These are phyloP conservation scores for Apiospora sp. DNA, from an alignment of 2,329 filamentous ascomycete genomes.

Conservation along the genomic window DNA sequence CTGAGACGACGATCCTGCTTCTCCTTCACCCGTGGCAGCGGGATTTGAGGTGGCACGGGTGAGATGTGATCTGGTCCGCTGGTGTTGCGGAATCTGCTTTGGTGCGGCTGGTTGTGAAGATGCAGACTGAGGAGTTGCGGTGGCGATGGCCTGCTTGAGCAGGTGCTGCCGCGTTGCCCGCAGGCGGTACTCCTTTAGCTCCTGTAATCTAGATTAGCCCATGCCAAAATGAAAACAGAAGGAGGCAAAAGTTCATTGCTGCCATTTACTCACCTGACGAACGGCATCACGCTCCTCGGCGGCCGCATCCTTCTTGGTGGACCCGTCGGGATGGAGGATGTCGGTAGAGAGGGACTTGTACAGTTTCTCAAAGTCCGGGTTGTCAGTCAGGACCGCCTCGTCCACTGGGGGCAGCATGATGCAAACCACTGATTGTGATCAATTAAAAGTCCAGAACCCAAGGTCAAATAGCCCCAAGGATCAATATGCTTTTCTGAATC, in stretches of 20 bases:
- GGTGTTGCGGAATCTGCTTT: constrained; percentile 34
- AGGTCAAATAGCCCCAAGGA: no score
- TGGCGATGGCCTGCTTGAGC: constrained; percentile 58
- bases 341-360: constrained; percentile 62
- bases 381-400: constrained; percentile 59
- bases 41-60: constrained; percentile 27
- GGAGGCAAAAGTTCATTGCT: not conserved
- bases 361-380: constrained; percentile 67
- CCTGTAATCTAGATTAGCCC: constrained; percentile 43
- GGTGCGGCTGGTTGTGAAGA: constrained; percentile 33
- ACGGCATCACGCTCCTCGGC: constrained; percentile 59
- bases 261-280: constrained; percentile 51
- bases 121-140: constrained; percentile 45
- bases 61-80: constrained; percentile 13
- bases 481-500: not conserved
- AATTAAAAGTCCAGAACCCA: no score
- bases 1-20: constrained; percentile 29
- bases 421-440: not conserved
- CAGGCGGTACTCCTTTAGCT: constrained; percentile 58
- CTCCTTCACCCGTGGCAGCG: constrained; percentile 29
- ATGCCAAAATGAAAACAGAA: not conserved
- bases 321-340: constrained; percentile 65
- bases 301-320: constrained; percentile 60
- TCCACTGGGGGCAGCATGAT: constrained; percentile 68
- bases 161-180: constrained; percentile 58